These are phyloP conservation scores for Aurinia saxatilis DNA, from an alignment of 345 rosid species.

Conservation along the genomic window DNA sequence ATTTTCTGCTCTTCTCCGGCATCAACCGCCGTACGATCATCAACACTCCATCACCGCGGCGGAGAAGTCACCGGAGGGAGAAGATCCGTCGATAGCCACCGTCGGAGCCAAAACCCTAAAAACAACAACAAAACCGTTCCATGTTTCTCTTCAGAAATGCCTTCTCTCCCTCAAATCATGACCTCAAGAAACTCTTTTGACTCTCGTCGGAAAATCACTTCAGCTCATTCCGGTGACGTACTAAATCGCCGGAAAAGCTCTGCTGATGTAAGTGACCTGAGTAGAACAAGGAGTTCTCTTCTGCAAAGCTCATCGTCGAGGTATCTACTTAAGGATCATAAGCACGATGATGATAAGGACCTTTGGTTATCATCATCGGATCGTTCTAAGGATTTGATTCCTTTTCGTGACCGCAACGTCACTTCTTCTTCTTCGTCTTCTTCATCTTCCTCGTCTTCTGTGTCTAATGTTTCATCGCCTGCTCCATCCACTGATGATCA, in stretches of 20 bases:
- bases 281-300: constrained; percentile 23
- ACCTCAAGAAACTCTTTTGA: constrained; percentile 28
- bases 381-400: constrained; percentile 23
- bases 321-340: constrained; percentile 55
- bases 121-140: constrained; percentile 33
- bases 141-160: constrained; percentile 28
- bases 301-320: constrained; percentile 39
- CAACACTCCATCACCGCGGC: constrained; percentile 33
- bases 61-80: constrained; percentile 36
- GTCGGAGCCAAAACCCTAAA: constrained; percentile 28
- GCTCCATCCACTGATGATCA: constrained; percentile 48
- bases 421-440: constrained; percentile 26
- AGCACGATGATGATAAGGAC: constrained; percentile 32
- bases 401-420: constrained; percentile 27
- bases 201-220: constrained; percentile 40
- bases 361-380: constrained; percentile 37
- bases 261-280: constrained; percentile 38
- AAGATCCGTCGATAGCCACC: constrained; percentile 39
- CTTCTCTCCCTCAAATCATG: constrained; percentile 30
- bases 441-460: constrained; percentile 10
- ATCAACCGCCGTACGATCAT: constrained; percentile 69
- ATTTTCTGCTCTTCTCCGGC: constrained; percentile 73
- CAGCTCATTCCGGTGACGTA: constrained; percentile 7
- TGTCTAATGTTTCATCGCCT: constrained; percentile 36
- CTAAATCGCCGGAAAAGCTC: constrained; percentile 58